Evolutionary conservation across 345 rosid genomes (phyloP), one percentile per base, ranked within the genome.

Genomic region (Salix dunnii): DNA sequence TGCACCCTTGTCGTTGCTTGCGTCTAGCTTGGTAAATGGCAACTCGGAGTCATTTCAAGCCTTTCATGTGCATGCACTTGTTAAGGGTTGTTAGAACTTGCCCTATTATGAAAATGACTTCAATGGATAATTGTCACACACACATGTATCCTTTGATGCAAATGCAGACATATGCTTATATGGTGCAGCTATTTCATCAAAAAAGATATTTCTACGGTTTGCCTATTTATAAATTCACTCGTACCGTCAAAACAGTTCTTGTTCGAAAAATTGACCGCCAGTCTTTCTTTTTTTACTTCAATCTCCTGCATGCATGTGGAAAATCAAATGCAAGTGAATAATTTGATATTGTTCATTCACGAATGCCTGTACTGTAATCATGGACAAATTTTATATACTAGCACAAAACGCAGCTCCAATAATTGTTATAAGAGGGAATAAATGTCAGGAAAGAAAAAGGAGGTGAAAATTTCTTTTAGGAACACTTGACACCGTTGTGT

Each of bases 401-500:
- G 67, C 17, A 72, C 28, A 64, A 35, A 31, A 5, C 21, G 66
- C 63, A 72, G 58, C 66, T 77, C 75, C 18, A 16, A 31, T 48
- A 18, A 33, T 21, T 11, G 33, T 12, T 16, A 7, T 11, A 8
- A 25, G 4, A 40, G 10, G 42, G 48, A 74, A 30, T 62, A 55
- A 30, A 20, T 23, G 49, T 2, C 55, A 36, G 11, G 2, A n/a
- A 33, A 11, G 71, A 49, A 18, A 72, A 30, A 25, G 71, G 36
- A 13, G 33, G n/a, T 38, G 79, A 63, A 68, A 35, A 27, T 74
- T 78, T 72, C 35, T 68, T 35, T 67, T 64, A 40, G 70, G 58
- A 80, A 72, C 82, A 74, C 76, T 73, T 42, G 55, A 58, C 80
- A 76, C 53, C 62, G 5, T 21, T 76, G 84, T 74, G 80, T 81